Base-by-base conservation (phyloP, 495 filamentous ascomycete genomes). In the Glonium stellatum region DNA sequence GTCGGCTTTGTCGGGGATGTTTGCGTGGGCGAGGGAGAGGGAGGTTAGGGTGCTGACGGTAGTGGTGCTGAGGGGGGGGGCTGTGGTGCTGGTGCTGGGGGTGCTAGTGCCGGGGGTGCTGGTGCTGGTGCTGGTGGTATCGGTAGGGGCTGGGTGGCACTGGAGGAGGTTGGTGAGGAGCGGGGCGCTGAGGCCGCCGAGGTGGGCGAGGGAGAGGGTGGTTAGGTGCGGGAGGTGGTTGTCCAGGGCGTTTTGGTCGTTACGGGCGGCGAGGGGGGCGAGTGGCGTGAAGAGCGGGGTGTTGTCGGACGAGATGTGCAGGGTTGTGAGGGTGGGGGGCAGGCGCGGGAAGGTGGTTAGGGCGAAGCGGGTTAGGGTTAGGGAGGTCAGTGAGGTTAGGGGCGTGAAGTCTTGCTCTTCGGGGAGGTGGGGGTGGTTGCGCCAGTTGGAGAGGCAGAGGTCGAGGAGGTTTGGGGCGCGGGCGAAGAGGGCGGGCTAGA, bases 1-100 rank as follows among this genome's bases (percentile, higher is more conserved):
- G 4, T 31, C 25, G 15, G 59, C 56, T 50, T 58, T 59, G 47
- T 59, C 55, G 12, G 54, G 49, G 55, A 62, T 55, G 1, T n/a
- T 57, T 5, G 15, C 12, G 22, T 31, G 10, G 0, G 52, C 22
- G 19, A 22, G 47, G 21, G 59, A 42, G 3, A 62, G 42, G 4
- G 22, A 8, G 57, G n/a, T n/a, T 39, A 23, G 48, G 42, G n/a
- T 11, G 55, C 4, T 47, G 49, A n/a, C n/a, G n/a, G n/a, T 54
- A 6, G 37, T 1, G 50, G 22, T 25, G 10, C 19, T 27, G 31
- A 53, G 19, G n/a, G 9, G 6, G 50, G 27, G 1, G 50, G 21
- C 52, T 19, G 19, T 1, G 9, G 37, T 18, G 18, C 5, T 31
- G 6, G 4, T 37, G 3, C 21, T 15, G 22, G n/a, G n/a, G 50